These are phyloP conservation scores for Oidiodendron maius DNA, from an alignment of 495 filamentous ascomycete genomes.

Conservation along the genomic window DNA sequence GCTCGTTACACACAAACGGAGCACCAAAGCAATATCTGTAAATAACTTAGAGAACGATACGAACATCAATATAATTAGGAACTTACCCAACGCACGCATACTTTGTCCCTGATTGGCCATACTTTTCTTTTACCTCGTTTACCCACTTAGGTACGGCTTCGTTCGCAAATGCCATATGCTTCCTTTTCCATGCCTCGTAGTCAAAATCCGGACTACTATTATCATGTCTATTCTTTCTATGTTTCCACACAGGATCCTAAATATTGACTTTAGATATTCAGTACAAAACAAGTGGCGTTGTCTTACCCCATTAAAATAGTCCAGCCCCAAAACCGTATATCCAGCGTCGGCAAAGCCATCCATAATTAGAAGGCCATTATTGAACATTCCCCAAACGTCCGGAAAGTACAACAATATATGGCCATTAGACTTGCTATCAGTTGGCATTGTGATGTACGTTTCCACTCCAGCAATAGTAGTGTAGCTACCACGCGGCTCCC, in stretches of 20 bases:
- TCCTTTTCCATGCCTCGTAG: constrained; percentile 33
- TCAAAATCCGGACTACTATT: constrained; percentile 33
- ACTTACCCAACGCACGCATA: constrained; percentile 35
- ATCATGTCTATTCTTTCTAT: constrained; percentile 28
- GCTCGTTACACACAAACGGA: constrained; percentile 30
- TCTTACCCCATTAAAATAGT: constrained; percentile 35
- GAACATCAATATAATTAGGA: too few species aligned
- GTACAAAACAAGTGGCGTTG: background rate
- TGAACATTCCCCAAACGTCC: constrained; percentile 34
- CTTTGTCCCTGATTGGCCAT: constrained; percentile 25
- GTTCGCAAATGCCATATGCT: constrained; percentile 28
- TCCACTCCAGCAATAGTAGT: constrained; percentile 23
- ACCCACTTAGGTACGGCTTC: constrained; percentile 30
- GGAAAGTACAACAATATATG: constrained; percentile 36
- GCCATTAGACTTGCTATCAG: constrained; percentile 26
- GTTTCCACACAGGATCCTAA: constrained; percentile 35
- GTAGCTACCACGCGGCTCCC: constrained; percentile 26
- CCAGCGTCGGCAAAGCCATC: constrained; percentile 37
- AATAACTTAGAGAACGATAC: too few species aligned
- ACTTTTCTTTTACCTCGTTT: constrained; percentile 23
- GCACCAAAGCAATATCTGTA: constrained; percentile 40
- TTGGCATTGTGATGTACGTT: constrained; percentile 30
- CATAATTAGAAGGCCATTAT: constrained; percentile 32
- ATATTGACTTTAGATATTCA: background rate
- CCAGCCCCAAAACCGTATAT: constrained; percentile 30